Evolutionary conservation across 2,329 filamentous ascomycete species (phyloP).

Genomic region (Fusarium nodosum): DNA sequence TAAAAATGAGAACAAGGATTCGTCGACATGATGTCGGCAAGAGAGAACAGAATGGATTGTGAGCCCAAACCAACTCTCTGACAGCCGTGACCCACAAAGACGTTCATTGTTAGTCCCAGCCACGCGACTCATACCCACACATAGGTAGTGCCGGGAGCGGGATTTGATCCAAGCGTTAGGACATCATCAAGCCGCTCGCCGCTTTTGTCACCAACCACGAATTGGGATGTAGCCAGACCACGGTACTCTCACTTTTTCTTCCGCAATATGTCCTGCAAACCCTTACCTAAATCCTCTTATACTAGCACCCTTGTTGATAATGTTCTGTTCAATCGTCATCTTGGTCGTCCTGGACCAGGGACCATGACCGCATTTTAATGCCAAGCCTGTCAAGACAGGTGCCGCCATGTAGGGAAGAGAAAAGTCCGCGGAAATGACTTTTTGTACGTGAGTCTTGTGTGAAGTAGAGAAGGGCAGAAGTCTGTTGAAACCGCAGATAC

Average conservation of each 20-base stretch:
- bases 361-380: slow-evolving; percentile 23
- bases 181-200: slow-evolving; percentile 38
- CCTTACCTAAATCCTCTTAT: slow-evolving; percentile 27
- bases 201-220: slow-evolving; percentile 39
- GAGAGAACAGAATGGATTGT: slow-evolving; percentile 30
- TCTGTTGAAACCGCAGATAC: background rate
- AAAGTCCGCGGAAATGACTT: slow-evolving; percentile 7
- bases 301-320: slow-evolving; percentile 30
- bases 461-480: slow-evolving; percentile 4
- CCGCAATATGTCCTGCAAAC: slow-evolving; percentile 24
- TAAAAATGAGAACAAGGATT: background rate
- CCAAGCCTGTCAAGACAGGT: slow-evolving; percentile 35
- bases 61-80: slow-evolving; percentile 41
- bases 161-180: slow-evolving; percentile 45
- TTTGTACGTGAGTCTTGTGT: slow-evolving; percentile 1
- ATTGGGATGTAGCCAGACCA: slow-evolving; percentile 42
- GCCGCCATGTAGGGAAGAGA: slow-evolving; percentile 19
- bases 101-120: slow-evolving; percentile 43
- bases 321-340: slow-evolving; percentile 48
- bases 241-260: slow-evolving; percentile 25
- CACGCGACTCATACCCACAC: slow-evolving; percentile 49
- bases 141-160: slow-evolving; percentile 38
- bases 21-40: slow-evolving; percentile 25
- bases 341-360: slow-evolving; percentile 27
- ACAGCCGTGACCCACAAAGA: slow-evolving; percentile 36